A percentile compares a stretch with the other conserved stretches of the same genome.
These are phyloP conservation scores for Hypoxylon crocopeplum DNA, from an alignment of 495 filamentous ascomycete genomes.

Conservation along the genomic window DNA sequence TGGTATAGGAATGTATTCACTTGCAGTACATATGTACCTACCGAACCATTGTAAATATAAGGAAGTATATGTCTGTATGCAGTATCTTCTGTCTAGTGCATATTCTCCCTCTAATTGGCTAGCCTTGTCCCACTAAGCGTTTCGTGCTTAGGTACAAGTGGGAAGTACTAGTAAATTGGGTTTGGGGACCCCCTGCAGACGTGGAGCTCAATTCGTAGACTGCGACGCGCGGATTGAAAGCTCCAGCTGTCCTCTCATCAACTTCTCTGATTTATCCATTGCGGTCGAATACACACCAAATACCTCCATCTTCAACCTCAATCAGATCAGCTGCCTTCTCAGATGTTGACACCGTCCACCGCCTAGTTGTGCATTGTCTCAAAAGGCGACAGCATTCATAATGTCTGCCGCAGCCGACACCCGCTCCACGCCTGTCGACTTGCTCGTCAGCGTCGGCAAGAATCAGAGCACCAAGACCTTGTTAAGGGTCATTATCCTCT, in stretches of 20 bases:
- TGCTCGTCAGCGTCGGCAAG: slow-evolving; percentile 52
- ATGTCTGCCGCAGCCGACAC: slow-evolving; percentile 38
- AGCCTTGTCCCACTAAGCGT: too few relatives aligned
- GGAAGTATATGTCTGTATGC: too few relatives aligned
- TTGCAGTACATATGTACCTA: too few relatives aligned
- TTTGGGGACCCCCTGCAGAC: slow-evolving; percentile 16
- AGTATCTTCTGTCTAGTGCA: too few relatives aligned
- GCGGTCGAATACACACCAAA: too few relatives aligned
- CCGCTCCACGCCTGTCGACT: slow-evolving; percentile 37
- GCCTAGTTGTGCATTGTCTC: slow-evolving; percentile 38
- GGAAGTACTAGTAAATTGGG: too few relatives aligned
- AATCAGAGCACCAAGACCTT: slow-evolving; percentile 79
- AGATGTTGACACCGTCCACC: slow-evolving; percentile 38
- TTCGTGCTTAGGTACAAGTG: too few relatives aligned
- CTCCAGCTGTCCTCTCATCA: slow-evolving; percentile 42
- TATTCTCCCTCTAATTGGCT: too few relatives aligned
- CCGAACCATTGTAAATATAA: too few relatives aligned
- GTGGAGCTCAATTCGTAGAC: slow-evolving; percentile 27
- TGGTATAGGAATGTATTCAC: too few relatives aligned
- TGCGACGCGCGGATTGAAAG: slow-evolving; percentile 36
- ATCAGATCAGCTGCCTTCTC: slow-evolving; percentile 7
- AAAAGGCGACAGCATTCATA: slow-evolving; percentile 26
- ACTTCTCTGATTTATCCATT: too few relatives aligned
- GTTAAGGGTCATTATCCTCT: slow-evolving; percentile 89
- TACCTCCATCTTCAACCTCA: background rate